Evolutionary conservation across 768 basidiomycete genomes (phyloP), one percentile per base, ranked within the genome.

Genomic region (Filobasidium floriforme): DNA sequence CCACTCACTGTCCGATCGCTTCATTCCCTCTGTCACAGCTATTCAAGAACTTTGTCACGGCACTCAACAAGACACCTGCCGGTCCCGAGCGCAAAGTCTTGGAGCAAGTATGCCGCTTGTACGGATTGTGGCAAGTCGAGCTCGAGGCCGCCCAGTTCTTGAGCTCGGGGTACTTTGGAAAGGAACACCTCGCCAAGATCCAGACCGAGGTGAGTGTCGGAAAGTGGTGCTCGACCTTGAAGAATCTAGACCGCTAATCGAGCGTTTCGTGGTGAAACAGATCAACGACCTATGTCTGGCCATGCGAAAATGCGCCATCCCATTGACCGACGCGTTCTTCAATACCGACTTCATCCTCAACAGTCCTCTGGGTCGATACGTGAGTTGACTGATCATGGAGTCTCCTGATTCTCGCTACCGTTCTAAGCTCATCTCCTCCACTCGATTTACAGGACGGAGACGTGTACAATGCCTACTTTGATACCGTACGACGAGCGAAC

Each of bases 91-190:
- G 69, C 28, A 70, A 74, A 59, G 72, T 74, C 37, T 68, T 81
- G 60, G 67, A 72, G 65, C 74, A 70, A 19, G 73, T 79, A 41
- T 80, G 79, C 67, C 67, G 68, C 40, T 64, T 81, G 29, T 81
- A 80, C 66, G 80, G 78, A 3, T 70, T 79, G 6, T 79, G 79
- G 75, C 71, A 75, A 61, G 77, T 80, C 64, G 80, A 81, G 68
- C 79, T 80, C 73, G 75, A 80, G 69, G 79, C 79, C 55, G 76
- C 74, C 7, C 72, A 74, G 59, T 80, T 80, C 75, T 71, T 81
- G 68, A 80, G 80, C 68, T 79, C 76, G 55, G 75, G 74, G 22
- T 79, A 77, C 72, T 73, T 75, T 55, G 62, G 63, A 11, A 66
- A 73, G 1, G 44, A 66, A 18, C 74, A 77, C 61, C 69, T 77